A percentile compares a stretch with the other conserved stretches of the same genome.
These are phyloP conservation scores for Talaromyces borbonicus DNA, from an alignment of 495 filamentous ascomycete genomes.

Conservation along the genomic window DNA sequence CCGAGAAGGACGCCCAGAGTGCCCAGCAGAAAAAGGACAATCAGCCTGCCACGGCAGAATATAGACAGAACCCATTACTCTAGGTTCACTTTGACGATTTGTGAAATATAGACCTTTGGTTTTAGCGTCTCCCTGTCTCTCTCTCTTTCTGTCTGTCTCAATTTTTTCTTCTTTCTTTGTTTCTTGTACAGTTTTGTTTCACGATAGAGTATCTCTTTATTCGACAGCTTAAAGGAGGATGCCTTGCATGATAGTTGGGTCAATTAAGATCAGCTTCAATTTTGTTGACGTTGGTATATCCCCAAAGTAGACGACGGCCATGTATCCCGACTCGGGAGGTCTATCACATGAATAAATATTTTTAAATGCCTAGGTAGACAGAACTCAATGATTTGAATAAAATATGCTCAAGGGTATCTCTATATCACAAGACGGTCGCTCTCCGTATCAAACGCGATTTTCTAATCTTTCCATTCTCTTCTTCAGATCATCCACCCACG, in stretches of 20 bases:
- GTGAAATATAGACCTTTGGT: background rate
- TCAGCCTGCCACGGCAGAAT: slow-evolving; percentile 39
- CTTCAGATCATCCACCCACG: slow-evolving; percentile 86
- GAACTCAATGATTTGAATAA: too few relatives aligned
- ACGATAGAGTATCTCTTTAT: too few relatives aligned
- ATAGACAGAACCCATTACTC: slow-evolving; percentile 53
- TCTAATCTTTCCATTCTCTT: slow-evolving; percentile 52
- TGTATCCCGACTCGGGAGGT: too few relatives aligned
- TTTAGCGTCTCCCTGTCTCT: background rate
- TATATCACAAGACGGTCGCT: background rate
- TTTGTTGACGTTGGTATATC: too few relatives aligned
- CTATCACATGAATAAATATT: too few relatives aligned
- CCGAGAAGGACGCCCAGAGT: slow-evolving; percentile 24
- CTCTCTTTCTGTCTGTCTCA: background rate
- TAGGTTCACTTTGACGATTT: slow-evolving; percentile 21
- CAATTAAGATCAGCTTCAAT: too few relatives aligned
- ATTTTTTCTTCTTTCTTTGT: background rate
- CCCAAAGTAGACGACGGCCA: too few relatives aligned
- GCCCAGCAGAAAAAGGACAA: slow-evolving; percentile 21
- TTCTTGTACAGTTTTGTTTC: too few relatives aligned
- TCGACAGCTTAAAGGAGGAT: too few relatives aligned
- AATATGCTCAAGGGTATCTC: slow-evolving; percentile 5
- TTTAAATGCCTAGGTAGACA: too few relatives aligned
- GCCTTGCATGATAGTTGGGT: too few relatives aligned
- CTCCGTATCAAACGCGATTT: slow-evolving; percentile 1